Percentiles rank a stretch among this genome's conserved stretches.
Conservation (phyloP, 352 stramenopile genomes). For the Elongisporangium undulatum region DNA sequence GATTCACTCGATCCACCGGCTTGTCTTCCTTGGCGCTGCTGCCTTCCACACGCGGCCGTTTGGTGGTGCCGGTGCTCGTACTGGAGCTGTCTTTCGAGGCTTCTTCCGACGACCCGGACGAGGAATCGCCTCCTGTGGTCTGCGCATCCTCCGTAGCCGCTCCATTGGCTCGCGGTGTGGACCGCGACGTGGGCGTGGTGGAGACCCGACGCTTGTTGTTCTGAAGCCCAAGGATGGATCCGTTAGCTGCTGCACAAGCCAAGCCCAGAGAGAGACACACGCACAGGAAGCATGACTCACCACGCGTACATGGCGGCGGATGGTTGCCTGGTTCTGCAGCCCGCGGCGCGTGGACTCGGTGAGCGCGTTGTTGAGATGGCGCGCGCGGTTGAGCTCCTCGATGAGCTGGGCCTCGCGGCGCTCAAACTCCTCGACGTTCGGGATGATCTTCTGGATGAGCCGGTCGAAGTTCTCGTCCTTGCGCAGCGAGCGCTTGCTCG, state of each 20-base stretch:
- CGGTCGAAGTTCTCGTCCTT: slow-evolving; percentile 83
- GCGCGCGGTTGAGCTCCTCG: slow-evolving; percentile 65
- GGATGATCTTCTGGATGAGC: slow-evolving; percentile 84
- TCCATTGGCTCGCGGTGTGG: neutral
- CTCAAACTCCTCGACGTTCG: slow-evolving; percentile 77
- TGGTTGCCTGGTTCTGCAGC: slow-evolving; percentile 58
- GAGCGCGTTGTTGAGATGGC: slow-evolving; percentile 82
- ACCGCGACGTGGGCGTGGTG: neutral
- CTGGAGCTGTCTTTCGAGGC: neutral
- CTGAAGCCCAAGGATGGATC: neutral
- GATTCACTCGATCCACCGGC: slow-evolving; percentile 34
- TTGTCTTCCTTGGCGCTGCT: slow-evolving; percentile 27
- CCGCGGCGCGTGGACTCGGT: slow-evolving; percentile 72
- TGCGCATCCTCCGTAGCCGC: neutral
- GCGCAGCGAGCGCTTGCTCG: slow-evolving; percentile 79
- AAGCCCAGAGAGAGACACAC: too few species aligned
- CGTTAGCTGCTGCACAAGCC: too few species aligned
- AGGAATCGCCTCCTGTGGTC: neutral
- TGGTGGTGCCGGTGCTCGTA: neutral
- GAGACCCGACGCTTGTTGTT: neutral
- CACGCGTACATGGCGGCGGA: slow-evolving; percentile 42
- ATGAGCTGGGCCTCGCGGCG: slow-evolving; percentile 79
- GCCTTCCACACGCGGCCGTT: neutral
- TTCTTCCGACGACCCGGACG: neutral
- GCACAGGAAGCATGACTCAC: neutral